These are phyloP conservation scores for Kwoniella heveanensis DNA, from an alignment of 768 basidiomycete genomes.

Conservation along the genomic window DNA sequence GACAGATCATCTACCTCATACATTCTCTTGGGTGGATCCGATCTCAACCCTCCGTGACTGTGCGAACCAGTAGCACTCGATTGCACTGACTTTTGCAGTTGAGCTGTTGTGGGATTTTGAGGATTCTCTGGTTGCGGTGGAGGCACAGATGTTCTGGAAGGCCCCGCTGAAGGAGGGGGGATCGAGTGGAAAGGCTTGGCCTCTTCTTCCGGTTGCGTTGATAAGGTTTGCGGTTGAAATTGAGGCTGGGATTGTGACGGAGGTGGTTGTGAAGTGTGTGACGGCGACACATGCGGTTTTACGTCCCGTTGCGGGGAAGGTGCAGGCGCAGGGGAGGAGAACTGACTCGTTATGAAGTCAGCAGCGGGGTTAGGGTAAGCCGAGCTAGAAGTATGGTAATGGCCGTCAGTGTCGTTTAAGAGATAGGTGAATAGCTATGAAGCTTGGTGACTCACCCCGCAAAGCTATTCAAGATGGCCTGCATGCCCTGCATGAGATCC, in stretches of 20 bases:
- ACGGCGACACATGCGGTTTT: conserved; percentile 13
- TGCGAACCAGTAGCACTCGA: conserved; percentile 24
- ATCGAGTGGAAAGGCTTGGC: conserved; percentile 21
- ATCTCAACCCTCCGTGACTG: conserved; percentile 31
- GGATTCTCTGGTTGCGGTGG: conserved; percentile 3
- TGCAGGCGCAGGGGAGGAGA: conserved; percentile 1
- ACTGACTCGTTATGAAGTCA: not conserved
- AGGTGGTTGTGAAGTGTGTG: not conserved
- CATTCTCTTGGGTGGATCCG: conserved; percentile 42
- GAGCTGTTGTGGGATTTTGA: not conserved
- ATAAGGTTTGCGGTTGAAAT: not conserved
- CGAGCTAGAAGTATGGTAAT: not conserved
- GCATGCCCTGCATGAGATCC: conserved; percentile 31
- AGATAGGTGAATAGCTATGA: too few relatives aligned
- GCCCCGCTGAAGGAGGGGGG: conserved; percentile 10
- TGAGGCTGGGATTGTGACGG: not conserved
- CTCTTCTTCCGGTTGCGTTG: conserved; percentile 3
- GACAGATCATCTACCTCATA: conserved; percentile 39
- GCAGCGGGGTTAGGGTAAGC: conserved; percentile 7
- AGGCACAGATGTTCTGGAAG: conserved; percentile 7
- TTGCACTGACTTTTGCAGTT: not conserved
- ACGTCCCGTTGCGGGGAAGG: conserved; percentile 14
- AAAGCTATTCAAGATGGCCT: conserved; percentile 24
- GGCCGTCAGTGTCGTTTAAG: not conserved
- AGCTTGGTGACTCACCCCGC: conserved; percentile 23